These are phyloP conservation scores for Aureobasidium leucospermi DNA, from an alignment of 2,329 filamentous ascomycete genomes.

Conservation along the genomic window DNA sequence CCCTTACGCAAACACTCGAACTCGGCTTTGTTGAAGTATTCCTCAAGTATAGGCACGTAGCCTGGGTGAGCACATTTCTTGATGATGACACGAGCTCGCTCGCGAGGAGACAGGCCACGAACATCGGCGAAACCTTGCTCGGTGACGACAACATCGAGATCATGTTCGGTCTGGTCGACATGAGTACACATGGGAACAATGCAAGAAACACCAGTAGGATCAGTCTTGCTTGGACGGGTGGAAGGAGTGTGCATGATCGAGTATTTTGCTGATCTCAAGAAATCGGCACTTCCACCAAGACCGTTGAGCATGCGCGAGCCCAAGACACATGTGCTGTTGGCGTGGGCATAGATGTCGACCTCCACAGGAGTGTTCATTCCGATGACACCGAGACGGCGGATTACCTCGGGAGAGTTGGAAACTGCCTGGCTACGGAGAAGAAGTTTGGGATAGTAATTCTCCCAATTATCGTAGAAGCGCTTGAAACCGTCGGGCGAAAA, in stretches of 20 bases:
- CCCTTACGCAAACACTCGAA: constrained; percentile 79
- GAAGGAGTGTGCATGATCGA: constrained; percentile 90
- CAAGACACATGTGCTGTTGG: constrained; percentile 86
- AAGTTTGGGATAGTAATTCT: constrained; percentile 70
- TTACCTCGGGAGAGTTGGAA: constrained; percentile 85
- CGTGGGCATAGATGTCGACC: constrained; percentile 90
- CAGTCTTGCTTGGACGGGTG: constrained; percentile 70
- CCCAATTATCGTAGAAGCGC: constrained; percentile 83
- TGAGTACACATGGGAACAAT: constrained; percentile 95
- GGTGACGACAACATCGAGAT: constrained; percentile 81
- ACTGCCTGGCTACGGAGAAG: constrained; percentile 83
- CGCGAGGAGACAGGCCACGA: constrained; percentile 68
- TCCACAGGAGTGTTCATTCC: constrained; percentile 95
- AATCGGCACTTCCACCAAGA: constrained; percentile 73
- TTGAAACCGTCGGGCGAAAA: constrained; percentile 88
- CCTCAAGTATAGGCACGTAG: constrained; percentile 72
- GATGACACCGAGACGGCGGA: constrained; percentile 77
- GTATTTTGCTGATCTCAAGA: constrained; percentile 72
- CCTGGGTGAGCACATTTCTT: constrained; percentile 79
- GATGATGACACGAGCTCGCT: constrained; percentile 79
- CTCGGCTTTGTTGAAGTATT: constrained; percentile 81
- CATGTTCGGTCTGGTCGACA: constrained; percentile 87
- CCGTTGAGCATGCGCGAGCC: constrained; percentile 83
- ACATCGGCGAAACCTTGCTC: constrained; percentile 77
- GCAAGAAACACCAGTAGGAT: constrained; percentile 73